phyloP scores from a whole-genome alignment of 495 filamentous ascomycete species.

The Ascobolus immersus region DNA sequence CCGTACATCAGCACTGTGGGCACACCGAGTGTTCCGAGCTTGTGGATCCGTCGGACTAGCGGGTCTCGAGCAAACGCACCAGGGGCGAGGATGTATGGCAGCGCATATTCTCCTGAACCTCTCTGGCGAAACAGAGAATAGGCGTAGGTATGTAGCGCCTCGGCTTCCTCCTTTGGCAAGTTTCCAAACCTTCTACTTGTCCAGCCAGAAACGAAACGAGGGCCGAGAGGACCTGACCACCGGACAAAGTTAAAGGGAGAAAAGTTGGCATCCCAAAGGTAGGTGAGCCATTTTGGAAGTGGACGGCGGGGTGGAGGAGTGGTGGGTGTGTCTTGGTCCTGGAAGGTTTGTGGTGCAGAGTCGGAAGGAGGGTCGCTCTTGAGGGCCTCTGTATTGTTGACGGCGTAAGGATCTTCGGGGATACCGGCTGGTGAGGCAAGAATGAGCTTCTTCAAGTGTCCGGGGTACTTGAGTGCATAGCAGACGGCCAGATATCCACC shows the following conservation, averaged over 20 bases:
- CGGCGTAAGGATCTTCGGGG: slow-evolving; percentile 81
- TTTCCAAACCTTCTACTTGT: slow-evolving; percentile 77
- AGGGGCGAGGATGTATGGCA: slow-evolving; percentile 77
- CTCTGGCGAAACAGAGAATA: slow-evolving; percentile 83
- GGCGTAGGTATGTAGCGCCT: slow-evolving; percentile 69
- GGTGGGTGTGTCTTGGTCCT: not conserved
- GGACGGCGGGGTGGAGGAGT: slow-evolving; percentile 26
- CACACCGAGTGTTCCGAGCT: slow-evolving; percentile 56
- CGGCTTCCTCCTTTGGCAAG: slow-evolving; percentile 52
- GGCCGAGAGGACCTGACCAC: slow-evolving; percentile 73
- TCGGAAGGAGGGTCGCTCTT: slow-evolving; percentile 19
- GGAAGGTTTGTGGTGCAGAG: not conserved
- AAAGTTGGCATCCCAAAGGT: slow-evolving; percentile 91
- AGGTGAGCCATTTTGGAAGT: slow-evolving; percentile 59
- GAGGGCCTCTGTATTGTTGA: slow-evolving; percentile 41
- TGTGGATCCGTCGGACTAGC: slow-evolving; percentile 47
- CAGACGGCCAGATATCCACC: slow-evolving; percentile 86
- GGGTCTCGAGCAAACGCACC: slow-evolving; percentile 79
- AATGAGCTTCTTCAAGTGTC: slow-evolving; percentile 80
- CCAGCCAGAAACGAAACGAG: slow-evolving; percentile 83
- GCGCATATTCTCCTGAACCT: slow-evolving; percentile 84
- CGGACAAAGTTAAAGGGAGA: slow-evolving; percentile 81
- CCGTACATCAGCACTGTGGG: slow-evolving; percentile 88
- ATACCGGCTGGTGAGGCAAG: slow-evolving; percentile 83
- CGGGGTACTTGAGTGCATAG: slow-evolving; percentile 89